Evolutionary conservation across 2,329 filamentous ascomycete species (phyloP).

Genomic region (Samsoniella hepiali): DNA sequence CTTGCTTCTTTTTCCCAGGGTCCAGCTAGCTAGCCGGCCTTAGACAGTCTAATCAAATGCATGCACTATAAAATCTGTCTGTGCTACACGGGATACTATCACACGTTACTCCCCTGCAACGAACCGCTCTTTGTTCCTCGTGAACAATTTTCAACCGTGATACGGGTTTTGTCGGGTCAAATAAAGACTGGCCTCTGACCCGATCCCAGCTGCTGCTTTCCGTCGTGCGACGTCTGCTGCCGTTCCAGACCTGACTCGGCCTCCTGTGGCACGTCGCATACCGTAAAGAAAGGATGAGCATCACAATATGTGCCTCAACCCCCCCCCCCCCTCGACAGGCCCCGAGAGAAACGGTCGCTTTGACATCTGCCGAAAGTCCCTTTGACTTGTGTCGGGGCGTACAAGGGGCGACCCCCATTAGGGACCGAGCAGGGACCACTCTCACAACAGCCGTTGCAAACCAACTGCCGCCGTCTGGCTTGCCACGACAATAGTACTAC

Average conservation of each 20-base stretch:
- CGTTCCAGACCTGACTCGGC: constrained; percentile 7
- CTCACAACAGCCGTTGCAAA: neutral
- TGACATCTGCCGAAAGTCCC: neutral
- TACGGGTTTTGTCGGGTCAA: neutral
- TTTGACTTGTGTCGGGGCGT: neutral
- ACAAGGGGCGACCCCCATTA: neutral
- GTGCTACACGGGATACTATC: too few species aligned
- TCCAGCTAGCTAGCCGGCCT: too few species aligned
- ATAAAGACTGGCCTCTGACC: too few species aligned
- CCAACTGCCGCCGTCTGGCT: neutral
- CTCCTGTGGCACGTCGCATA: neutral
- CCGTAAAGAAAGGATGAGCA: neutral
- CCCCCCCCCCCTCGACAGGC: too few species aligned
- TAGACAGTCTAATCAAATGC: too few species aligned
- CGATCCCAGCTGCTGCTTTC: neutral
- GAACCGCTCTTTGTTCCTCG: neutral
- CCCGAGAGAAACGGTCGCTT: neutral
- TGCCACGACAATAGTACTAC: neutral
- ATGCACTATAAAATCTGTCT: too few species aligned
- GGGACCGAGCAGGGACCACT: neutral
- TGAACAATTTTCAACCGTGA: neutral
- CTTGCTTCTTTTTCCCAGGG: too few species aligned
- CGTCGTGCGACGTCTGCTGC: neutral
- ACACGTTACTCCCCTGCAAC: neutral
- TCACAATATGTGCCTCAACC: neutral